Percentiles rank a stretch among this genome's conserved stretches.
These are phyloP conservation scores for Cyberlindnera xishuangbannaensis DNA, from an alignment of 805 yeast species.

Conservation along the genomic window DNA sequence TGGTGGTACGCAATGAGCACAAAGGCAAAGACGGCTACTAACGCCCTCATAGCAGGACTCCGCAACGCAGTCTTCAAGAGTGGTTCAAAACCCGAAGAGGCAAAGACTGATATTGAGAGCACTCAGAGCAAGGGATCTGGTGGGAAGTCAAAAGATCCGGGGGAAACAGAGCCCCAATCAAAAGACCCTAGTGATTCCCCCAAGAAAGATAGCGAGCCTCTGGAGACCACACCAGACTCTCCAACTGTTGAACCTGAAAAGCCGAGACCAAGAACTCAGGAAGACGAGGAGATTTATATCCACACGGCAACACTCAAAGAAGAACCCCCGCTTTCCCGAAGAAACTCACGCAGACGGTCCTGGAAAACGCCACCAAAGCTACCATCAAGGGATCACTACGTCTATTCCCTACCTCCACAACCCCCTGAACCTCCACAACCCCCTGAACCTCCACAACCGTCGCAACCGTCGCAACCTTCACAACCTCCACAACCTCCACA, in stretches of 20 bases:
- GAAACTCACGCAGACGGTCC: not conserved
- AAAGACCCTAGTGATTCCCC: too few species aligned
- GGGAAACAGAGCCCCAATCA: not conserved
- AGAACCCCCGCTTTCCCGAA: not conserved
- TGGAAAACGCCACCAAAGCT: not conserved
- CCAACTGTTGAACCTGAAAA: too few species aligned
- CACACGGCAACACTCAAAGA: constrained; percentile 5
- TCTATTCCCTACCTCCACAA: not conserved
- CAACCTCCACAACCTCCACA: too few species aligned
- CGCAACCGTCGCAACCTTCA: too few species aligned
- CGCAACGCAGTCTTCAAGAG: not conserved
- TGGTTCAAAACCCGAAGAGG: not conserved
- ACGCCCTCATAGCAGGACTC: not conserved
- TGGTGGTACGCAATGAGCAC: not conserved
- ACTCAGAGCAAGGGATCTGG: not conserved
- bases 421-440: too few species aligned
- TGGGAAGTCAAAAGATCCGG: not conserved
- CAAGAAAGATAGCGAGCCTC: too few species aligned
- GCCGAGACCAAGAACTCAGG: constrained; percentile 4
- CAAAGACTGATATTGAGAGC: not conserved
- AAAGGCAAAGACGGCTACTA: not conserved
- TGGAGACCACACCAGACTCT: too few species aligned
- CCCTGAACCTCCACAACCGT: too few species aligned
- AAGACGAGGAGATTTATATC: constrained; percentile 8
- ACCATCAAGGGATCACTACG: not conserved